These are phyloP conservation scores for Imleria badia DNA, from an alignment of 768 basidiomycete genomes.

Conservation along the genomic window DNA sequence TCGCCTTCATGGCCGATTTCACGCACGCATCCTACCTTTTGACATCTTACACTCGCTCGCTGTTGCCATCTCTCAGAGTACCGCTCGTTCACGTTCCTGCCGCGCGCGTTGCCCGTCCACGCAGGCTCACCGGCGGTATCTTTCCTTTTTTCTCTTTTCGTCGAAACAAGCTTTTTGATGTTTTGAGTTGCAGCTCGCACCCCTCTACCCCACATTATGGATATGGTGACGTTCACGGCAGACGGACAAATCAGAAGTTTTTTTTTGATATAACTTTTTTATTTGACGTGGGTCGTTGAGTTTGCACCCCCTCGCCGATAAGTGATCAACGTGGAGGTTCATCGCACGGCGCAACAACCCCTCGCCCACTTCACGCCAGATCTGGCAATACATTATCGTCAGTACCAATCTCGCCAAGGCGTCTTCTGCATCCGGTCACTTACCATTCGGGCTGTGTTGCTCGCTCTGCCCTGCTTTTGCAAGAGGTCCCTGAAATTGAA, in stretches of 20 bases:
- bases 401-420: not conserved
- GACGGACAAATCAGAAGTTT: not conserved
- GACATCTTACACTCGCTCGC: not conserved
- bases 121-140: not conserved
- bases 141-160: not conserved
- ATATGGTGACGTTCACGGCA: slow-evolving; percentile 2
- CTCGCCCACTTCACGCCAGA: slow-evolving; percentile 2
- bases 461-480: not conserved
- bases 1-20: slow-evolving; percentile 11
- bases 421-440: slow-evolving; percentile 7
- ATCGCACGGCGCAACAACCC: slow-evolving; percentile 4
- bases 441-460: slow-evolving; percentile 8
- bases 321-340: not conserved
- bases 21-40: not conserved
- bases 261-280: not conserved
- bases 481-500: slow-evolving; percentile 3
- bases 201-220: slow-evolving; percentile 17
- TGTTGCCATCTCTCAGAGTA: not conserved
- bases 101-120: too few species aligned
- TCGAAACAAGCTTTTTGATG: slow-evolving; percentile 24
- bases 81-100: not conserved
- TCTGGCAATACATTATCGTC: slow-evolving; percentile 10
- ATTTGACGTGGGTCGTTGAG: not conserved
- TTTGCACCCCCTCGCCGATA: not conserved
- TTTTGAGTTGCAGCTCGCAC: slow-evolving; percentile 21